phyloP scores from a whole-genome alignment of 2,329 filamentous ascomycete species.

The Fusarium annulatum region DNA sequence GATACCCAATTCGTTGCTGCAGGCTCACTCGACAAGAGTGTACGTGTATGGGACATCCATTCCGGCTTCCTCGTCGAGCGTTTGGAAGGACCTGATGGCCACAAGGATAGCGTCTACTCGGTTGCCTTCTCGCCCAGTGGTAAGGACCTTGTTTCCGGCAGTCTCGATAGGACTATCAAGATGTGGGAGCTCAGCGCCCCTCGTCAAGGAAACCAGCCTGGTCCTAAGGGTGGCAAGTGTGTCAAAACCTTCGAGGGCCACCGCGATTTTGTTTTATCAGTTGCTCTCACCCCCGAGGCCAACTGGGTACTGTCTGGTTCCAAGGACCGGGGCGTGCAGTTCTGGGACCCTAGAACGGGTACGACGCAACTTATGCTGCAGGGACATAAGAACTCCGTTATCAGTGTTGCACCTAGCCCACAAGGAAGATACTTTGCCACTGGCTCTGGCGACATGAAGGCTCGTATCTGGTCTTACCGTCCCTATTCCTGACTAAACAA shows the following conservation, averaged over 20 bases:
- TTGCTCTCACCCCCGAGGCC: conserved; percentile 93
- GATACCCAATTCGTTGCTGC: conserved; percentile 95
- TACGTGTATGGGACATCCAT: conserved; percentile 94
- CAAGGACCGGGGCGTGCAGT: conserved; percentile 97
- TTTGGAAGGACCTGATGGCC: conserved; percentile 90
- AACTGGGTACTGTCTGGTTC: conserved; percentile 97
- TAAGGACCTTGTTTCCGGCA: conserved; percentile 91
- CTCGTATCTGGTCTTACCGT: conserved; percentile 93
- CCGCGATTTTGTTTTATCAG: conserved; percentile 96
- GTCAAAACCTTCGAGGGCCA: conserved; percentile 98
- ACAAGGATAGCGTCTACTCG: conserved; percentile 96
- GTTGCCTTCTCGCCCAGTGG: conserved; percentile 96
- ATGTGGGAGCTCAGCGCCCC: conserved; percentile 94
- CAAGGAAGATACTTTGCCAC: conserved; percentile 91
- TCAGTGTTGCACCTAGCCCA: conserved; percentile 95
- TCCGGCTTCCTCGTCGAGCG: conserved; percentile 89
- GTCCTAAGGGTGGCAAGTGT: conserved; percentile 88
- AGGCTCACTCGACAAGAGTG: conserved; percentile 96
- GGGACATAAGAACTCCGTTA: conserved; percentile 98
- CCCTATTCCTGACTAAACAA: conserved; percentile 51
- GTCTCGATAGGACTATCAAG: conserved; percentile 98
- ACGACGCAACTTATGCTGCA: conserved; percentile 98
- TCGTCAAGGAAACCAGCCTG: conserved; percentile 72
- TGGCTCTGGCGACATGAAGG: conserved; percentile 96
- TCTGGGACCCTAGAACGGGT: conserved; percentile 96